phyloP scores from a whole-genome alignment of 257 asterid genomes.

The Solanum pimpinellifolium region DNA sequence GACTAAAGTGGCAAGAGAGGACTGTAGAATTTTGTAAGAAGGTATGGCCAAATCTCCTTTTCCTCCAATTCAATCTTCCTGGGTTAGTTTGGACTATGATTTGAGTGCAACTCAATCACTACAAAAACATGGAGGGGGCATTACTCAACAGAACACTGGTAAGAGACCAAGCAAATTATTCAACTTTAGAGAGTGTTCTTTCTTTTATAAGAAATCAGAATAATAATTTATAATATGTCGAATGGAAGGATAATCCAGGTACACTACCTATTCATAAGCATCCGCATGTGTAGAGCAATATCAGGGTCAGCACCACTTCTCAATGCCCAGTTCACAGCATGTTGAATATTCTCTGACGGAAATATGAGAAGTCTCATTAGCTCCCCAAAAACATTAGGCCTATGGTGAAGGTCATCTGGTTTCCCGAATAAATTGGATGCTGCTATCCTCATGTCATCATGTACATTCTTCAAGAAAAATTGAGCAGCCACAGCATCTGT shows the following conservation, averaged over 20 bases:
- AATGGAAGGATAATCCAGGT: not conserved
- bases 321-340: slow-evolving; percentile 53
- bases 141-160: not conserved
- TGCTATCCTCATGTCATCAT: slow-evolving; percentile 63
- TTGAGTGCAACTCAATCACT: not conserved
- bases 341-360: slow-evolving; percentile 52
- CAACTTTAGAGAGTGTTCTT: not conserved
- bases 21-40: not conserved
- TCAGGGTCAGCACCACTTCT: slow-evolving; percentile 68
- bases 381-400: slow-evolving; percentile 95
- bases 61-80: not conserved
- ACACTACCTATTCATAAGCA: slow-evolving; percentile 87
- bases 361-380: slow-evolving; percentile 75
- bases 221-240: not conserved
- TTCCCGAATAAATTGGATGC: slow-evolving; percentile 72
- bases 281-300: slow-evolving; percentile 88
- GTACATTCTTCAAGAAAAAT: slow-evolving; percentile 79
- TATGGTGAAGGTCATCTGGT: slow-evolving; percentile 54
- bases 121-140: not conserved
- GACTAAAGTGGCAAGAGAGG: not conserved
- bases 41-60: not conserved
- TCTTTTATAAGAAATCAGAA: not conserved
- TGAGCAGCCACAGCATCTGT: slow-evolving; percentile 98
- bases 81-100: not conserved
- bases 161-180: not conserved